These are phyloP conservation scores for Colletotrichum gigasporum DNA, from an alignment of 2,329 filamentous ascomycete species.

Conservation along the genomic window DNA sequence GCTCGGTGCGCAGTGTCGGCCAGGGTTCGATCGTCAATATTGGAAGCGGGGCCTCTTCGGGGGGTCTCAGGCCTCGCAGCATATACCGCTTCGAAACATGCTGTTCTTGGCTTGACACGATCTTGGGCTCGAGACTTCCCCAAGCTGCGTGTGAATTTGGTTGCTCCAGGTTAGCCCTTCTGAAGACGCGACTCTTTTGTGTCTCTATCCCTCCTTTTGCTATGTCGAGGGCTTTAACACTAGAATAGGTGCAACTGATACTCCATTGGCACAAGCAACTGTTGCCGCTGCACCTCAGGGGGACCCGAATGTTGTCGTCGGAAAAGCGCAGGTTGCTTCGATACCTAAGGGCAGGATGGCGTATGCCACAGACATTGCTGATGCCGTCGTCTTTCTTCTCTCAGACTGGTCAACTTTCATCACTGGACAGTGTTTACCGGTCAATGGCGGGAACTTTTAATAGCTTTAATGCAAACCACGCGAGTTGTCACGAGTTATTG, in stretches of 20 bases:
- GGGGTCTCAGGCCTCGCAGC: not conserved
- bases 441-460: not conserved
- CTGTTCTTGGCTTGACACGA: not conserved
- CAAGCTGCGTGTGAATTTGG: not conserved
- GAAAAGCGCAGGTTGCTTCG: not conserved
- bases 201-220: no score
- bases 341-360: not conserved
- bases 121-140: not conserved
- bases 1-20: not conserved
- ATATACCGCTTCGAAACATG: not conserved
- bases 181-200: not conserved
- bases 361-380: not conserved
- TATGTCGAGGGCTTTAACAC: no score
- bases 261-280: no score
- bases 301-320: no score
- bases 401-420: slow-evolving; percentile 2
- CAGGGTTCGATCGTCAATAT: not conserved
- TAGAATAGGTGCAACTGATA: no score
- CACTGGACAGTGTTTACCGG: not conserved
- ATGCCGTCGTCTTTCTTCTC: not conserved
- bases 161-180: not conserved
- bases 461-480: not conserved
- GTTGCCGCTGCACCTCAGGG: no score
- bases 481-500: not conserved
- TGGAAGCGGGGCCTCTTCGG: slow-evolving; percentile 1